Evolutionary conservation across 1,284 basidiomycete genomes (phyloP).

Genomic region (Cryptococcus floricola): DNA sequence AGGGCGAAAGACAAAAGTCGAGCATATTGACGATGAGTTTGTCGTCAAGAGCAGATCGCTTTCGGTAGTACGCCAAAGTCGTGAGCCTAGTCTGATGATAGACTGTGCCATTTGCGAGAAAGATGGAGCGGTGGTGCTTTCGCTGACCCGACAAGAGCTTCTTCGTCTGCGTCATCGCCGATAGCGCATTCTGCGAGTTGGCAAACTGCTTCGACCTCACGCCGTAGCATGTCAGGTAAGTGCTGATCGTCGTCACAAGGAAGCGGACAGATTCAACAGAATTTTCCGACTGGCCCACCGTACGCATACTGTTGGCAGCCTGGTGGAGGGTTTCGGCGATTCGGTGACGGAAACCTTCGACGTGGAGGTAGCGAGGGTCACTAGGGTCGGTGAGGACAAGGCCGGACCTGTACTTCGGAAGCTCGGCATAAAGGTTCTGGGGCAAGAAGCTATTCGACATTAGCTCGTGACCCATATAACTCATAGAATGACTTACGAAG

Average conservation of each 20-base stretch:
- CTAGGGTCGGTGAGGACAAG: slow-evolving; percentile 68
- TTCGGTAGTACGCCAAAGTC: slow-evolving; percentile 61
- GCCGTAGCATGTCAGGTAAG: slow-evolving; percentile 43
- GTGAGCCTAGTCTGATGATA: slow-evolving; percentile 45
- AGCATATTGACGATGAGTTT: slow-evolving; percentile 70
- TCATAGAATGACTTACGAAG: slow-evolving; percentile 17
- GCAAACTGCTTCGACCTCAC: slow-evolving; percentile 43
- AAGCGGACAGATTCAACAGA: slow-evolving; percentile 81
- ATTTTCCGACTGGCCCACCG: slow-evolving; percentile 74
- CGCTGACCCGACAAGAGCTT: slow-evolving; percentile 41
- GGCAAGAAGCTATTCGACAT: slow-evolving; percentile 54
- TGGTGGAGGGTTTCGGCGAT: slow-evolving; percentile 68
- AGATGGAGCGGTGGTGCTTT: slow-evolving; percentile 43
- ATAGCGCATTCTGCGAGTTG: slow-evolving; percentile 32
- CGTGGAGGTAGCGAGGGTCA: slow-evolving; percentile 72
- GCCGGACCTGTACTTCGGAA: slow-evolving; percentile 65
- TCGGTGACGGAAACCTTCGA: slow-evolving; percentile 59
- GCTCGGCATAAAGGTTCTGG: slow-evolving; percentile 59
- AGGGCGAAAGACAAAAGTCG: slow-evolving; percentile 80
- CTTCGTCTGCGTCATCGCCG: slow-evolving; percentile 36
- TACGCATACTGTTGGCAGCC: slow-evolving; percentile 65
- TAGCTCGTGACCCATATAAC: neutral
- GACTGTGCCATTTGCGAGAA: slow-evolving; percentile 35
- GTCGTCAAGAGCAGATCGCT: slow-evolving; percentile 76
- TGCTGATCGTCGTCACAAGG: slow-evolving; percentile 49